Base-by-base conservation (phyloP, 192 early-diverging fungal species). In the Rhizophagus sp. region DNA sequence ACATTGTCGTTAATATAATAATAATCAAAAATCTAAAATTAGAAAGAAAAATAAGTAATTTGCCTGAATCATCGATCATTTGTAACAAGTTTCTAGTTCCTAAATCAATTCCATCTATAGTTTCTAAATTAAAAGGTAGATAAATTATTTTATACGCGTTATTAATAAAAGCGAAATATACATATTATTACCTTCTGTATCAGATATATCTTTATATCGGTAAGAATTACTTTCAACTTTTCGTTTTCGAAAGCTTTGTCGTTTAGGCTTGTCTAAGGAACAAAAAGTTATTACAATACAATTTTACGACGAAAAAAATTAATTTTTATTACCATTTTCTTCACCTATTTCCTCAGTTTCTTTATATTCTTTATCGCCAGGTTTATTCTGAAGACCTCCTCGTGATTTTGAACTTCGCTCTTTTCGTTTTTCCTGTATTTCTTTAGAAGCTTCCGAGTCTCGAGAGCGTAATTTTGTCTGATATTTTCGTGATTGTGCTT, bases 1-100 rank as follows among this genome's bases (percentile, higher is more conserved):
- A 49, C 10, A 11, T 24, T 30, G 10, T 5, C 39, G 25, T 36
- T 12, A 74, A 19, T 34, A 50, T 1, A 17, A 10, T 25, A 61
- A 33, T n/a, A 17, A 57, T n/a, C 19, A 49, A 52, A 4, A 25
- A 52, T 13, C 1, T 25, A 52, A 25, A 27, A 52, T 49, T 10
- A 8, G 10, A 44, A 44, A 25, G 15, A 74, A 24, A 34, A 10
- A 27, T 22, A 12, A 33, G 7, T n/a, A 19, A 19, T 36, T 19
- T 74, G n/a, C 73, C 73, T 52, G 73, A 74, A 30, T 27, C 52
- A 61, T 50, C 52, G 12, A 74, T 74, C 73, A 74, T 49, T 74
- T 49, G 44, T 47, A 74, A 30, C 2, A 74, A 52, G 13, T 74
- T 39, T 7, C 25, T 17, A 0, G 49, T 74, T 36, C 47, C 52